phyloP scores from a whole-genome alignment of 2,329 filamentous ascomycete genomes.

The Xylariaceae sp. region DNA sequence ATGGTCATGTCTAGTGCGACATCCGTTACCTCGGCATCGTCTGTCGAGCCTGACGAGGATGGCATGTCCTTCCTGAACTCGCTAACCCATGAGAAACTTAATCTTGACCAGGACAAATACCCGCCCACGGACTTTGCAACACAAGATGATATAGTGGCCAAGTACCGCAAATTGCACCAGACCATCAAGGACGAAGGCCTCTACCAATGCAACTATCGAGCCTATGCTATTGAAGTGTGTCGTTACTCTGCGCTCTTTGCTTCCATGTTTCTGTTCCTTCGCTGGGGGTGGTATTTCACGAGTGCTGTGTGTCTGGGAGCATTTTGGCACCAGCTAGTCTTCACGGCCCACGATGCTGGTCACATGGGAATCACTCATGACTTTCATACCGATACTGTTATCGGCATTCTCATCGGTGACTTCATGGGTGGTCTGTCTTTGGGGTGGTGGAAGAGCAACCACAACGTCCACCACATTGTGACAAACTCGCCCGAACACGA shows the following conservation, averaged over 20 bases:
- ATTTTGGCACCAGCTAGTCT: conserved; percentile 94
- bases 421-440: conserved; percentile 87
- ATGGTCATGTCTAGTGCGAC: conserved; percentile 43
- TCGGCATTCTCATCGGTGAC: conserved; percentile 90
- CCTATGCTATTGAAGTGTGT: conserved; percentile 75
- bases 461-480: conserved; percentile 96
- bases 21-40: conserved; percentile 67
- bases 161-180: conserved; percentile 80
- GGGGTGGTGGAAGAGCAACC: conserved; percentile 96
- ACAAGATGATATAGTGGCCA: conserved; percentile 76
- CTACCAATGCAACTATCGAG: conserved; percentile 82
- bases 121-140: conserved; percentile 75
- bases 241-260: conserved; percentile 74
- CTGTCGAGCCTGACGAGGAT: conserved; percentile 52
- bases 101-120: conserved; percentile 79
- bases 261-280: conserved; percentile 66
- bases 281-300: conserved; percentile 67
- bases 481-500: conserved; percentile 96
- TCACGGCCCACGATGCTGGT: conserved; percentile 91
- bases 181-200: conserved; percentile 76
- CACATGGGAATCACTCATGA: conserved; percentile 97
- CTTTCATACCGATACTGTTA: conserved; percentile 80
- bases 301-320: conserved; percentile 79
- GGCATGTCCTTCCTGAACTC: conserved; percentile 73
- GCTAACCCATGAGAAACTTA: conserved; percentile 75